Conservation (phyloP, 768 basidiomycete species). For the Lactarius pseudohatsudake region DNA sequence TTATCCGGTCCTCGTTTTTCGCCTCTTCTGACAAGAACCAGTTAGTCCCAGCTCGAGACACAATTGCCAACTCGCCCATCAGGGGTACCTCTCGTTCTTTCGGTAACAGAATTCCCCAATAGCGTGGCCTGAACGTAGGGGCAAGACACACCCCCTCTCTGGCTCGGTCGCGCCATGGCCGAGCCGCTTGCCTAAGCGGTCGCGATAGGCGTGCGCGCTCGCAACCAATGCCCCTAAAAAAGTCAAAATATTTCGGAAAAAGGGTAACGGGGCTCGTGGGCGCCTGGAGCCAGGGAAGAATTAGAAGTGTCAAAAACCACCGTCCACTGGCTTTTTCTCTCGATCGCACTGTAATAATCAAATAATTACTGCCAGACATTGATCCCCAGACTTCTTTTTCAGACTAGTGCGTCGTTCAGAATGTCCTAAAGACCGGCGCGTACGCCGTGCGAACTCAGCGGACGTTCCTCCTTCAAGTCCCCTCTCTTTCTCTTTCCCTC, state of each 20-base stretch:
- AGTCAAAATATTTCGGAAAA: slow-evolving; percentile 16
- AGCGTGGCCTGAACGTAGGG: neutral
- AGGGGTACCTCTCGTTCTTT: neutral
- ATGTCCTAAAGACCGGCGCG: slow-evolving; percentile 21
- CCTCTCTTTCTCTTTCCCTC: slow-evolving; percentile 4
- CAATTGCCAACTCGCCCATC: neutral
- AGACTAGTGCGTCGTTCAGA: slow-evolving; percentile 16
- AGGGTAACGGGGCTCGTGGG: slow-evolving; percentile 14
- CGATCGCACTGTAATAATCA: slow-evolving; percentile 22
- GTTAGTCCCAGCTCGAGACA: neutral
- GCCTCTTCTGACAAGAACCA: neutral
- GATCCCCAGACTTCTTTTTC: slow-evolving; percentile 22
- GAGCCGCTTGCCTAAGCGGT: slow-evolving; percentile 22
- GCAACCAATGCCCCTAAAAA: slow-evolving; percentile 6
- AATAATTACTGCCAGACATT: slow-evolving; percentile 16
- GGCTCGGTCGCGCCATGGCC: neutral
- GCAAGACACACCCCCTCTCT: neutral
- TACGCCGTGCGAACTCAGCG: slow-evolving; percentile 23
- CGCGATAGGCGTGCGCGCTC: slow-evolving; percentile 6
- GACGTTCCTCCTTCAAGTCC: slow-evolving; percentile 9
- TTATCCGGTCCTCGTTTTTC: neutral
- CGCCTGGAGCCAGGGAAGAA: slow-evolving; percentile 12
- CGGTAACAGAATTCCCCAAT: neutral
- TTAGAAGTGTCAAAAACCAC: slow-evolving; percentile 14
- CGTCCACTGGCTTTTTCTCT: slow-evolving; percentile 16